Evolutionary conservation across 225 moss, liverwort and hornwort genomes (phyloP).

Genomic region (Takakia lepidozioides): DNA sequence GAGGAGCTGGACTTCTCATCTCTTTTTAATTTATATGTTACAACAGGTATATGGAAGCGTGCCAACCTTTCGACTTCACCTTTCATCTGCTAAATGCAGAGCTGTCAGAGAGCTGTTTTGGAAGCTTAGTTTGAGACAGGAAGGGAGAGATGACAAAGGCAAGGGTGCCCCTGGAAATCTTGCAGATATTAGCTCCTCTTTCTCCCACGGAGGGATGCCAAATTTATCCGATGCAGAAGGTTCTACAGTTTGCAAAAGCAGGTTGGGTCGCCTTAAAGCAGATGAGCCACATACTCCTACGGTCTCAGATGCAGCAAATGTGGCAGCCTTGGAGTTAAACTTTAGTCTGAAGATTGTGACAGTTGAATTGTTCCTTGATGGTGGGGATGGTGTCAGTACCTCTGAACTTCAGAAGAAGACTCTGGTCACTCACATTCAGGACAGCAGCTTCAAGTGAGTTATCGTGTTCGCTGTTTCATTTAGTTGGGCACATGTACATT

Average conservation of each 20-base stretch:
- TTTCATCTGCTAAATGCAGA: conserved; percentile 68
- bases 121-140: conserved; percentile 36
- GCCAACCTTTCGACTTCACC: conserved; percentile 53
- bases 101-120: conserved; percentile 46
- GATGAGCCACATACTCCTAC: conserved; percentile 17
- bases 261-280: too few species aligned
- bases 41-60: conserved; percentile 64
- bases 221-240: too few species aligned
- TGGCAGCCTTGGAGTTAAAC: conserved; percentile 49
- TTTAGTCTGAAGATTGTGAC: conserved; percentile 56
- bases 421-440: conserved; percentile 65
- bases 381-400: conserved; percentile 20
- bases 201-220: too few species aligned
- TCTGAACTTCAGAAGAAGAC: conserved; percentile 39
- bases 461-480: too few species aligned
- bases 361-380: conserved; percentile 53
- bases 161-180: conserved; percentile 12
- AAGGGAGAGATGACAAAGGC: conserved; percentile 15
- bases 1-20: too few species aligned
- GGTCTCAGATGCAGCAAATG: not conserved
- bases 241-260: too few species aligned
- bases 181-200: too few species aligned
- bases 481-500: too few species aligned
- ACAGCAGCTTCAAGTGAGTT: conserved; percentile 55
- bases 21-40: too few species aligned